A percentile compares a stretch with the other conserved stretches of the same genome.
Evolutionary conservation across 169 alveolate species (phyloP).

Genomic region (Eimeria tenella): DNA sequence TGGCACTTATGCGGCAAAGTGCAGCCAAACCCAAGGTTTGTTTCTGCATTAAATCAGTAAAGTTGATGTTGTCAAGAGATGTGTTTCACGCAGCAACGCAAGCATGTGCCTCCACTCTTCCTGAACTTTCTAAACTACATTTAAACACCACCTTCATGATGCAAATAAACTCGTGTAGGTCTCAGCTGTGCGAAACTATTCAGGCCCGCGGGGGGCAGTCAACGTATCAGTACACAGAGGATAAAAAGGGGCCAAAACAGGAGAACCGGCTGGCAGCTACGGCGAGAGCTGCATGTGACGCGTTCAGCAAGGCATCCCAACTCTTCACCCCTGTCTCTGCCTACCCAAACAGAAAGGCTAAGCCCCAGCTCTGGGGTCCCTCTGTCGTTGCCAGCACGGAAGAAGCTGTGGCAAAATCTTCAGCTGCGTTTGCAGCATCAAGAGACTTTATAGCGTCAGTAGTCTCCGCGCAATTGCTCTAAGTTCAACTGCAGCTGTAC

Average conservation of each 20-base stretch:
- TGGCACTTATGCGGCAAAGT: constrained; percentile 25
- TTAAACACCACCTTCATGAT: neutral
- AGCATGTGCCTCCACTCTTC: too few relatives aligned
- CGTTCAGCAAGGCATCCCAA: constrained; percentile 24
- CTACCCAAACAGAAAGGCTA: neutral
- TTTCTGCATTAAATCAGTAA: neutral
- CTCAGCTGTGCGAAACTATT: neutral
- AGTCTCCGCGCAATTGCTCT: neutral
- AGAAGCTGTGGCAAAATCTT: constrained; percentile 18
- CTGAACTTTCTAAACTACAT: neutral
- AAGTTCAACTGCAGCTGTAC: neutral
- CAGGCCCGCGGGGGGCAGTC: constrained; percentile 37
- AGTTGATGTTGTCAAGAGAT: neutral
- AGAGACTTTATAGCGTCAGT: neutral
- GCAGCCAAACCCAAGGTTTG: neutral
- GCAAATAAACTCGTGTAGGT: neutral
- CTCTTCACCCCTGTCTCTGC: neutral
- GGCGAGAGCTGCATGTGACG: constrained; percentile 35
- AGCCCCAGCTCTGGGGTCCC: constrained; percentile 6
- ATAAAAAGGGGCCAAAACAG: neutral
- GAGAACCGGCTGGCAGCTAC: neutral
- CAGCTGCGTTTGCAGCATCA: constrained; percentile 42
- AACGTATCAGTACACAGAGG: neutral
- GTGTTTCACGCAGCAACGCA: neutral
- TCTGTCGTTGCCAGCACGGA: neutral